Conservation (phyloP, 306 rosid genomes). For the Vigna nakashimae region DNA sequence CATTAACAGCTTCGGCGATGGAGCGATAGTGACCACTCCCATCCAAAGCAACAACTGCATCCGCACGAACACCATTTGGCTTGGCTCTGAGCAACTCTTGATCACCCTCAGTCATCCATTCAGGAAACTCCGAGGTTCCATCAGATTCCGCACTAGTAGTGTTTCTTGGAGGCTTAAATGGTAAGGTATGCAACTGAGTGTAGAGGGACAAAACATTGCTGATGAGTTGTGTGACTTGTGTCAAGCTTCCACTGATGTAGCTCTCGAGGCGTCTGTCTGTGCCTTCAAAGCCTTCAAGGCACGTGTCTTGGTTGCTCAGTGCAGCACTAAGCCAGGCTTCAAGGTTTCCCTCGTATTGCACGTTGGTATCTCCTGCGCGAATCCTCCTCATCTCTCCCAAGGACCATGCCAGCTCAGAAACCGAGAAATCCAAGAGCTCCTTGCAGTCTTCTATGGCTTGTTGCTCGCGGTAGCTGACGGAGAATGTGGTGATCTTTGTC, state of each 20-base stretch:
- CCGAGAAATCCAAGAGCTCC: constrained; percentile 89
- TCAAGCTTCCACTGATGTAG: constrained; percentile 78
- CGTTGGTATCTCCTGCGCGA: constrained; percentile 53
- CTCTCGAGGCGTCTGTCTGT: constrained; percentile 77
- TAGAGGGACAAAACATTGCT: constrained; percentile 79
- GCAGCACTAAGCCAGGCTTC: constrained; percentile 98
- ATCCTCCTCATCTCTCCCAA: constrained; percentile 75
- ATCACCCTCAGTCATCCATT: constrained; percentile 76
- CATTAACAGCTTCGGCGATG: constrained; percentile 78
- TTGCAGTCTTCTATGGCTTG: constrained; percentile 87
- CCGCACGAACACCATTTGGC: constrained; percentile 50
- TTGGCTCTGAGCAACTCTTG: constrained; percentile 60
- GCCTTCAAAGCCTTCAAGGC: constrained; percentile 97
- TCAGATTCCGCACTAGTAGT: not conserved
- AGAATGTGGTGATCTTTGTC: constrained; percentile 70
- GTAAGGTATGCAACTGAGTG: constrained; percentile 69
- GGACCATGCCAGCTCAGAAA: constrained; percentile 90
- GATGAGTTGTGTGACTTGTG: constrained; percentile 82
- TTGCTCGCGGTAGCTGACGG: constrained; percentile 75
- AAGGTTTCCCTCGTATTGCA: constrained; percentile 67
- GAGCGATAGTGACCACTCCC: constrained; percentile 79
- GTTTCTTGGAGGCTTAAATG: constrained; percentile 61
- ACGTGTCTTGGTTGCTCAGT: constrained; percentile 91
- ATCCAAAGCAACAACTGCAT: constrained; percentile 78
- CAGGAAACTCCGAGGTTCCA: constrained; percentile 50